These are phyloP conservation scores for Grigorovia yakushimaensis DNA, from an alignment of 805 yeast genomes.

Conservation along the genomic window DNA sequence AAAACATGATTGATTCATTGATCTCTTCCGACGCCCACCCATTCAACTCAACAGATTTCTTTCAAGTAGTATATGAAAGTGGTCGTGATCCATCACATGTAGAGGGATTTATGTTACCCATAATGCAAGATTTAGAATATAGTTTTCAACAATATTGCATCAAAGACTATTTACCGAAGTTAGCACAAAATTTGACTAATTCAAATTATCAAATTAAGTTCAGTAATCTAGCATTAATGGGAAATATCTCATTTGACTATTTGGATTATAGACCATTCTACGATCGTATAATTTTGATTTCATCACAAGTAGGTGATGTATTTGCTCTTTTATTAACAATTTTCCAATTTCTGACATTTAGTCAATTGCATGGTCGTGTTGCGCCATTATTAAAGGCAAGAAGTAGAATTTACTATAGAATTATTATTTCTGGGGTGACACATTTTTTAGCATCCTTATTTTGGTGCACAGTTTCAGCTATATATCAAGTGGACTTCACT, in stretches of 20 bases:
- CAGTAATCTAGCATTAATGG: constrained; percentile 7
- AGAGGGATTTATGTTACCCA: constrained; percentile 36
- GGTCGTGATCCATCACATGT: constrained; percentile 52
- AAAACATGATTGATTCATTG: constrained; percentile 18
- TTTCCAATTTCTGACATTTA: constrained; percentile 56
- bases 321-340: constrained; percentile 62
- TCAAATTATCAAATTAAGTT: constrained; percentile 7
- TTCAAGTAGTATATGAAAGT: constrained; percentile 44
- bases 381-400: constrained; percentile 35
- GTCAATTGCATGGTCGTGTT: constrained; percentile 41
- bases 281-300: constrained; percentile 47
- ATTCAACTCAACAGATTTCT: constrained; percentile 16
- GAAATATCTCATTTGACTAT: constrained; percentile 28
- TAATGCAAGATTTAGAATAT: constrained; percentile 30
- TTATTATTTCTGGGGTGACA: constrained; percentile 37
- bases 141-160: constrained; percentile 4
- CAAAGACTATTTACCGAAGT: constrained; percentile 5
- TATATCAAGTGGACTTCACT: constrained; percentile 55
- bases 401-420: constrained; percentile 44
- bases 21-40: constrained; percentile 7
- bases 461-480: constrained; percentile 51
- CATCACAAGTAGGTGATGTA: constrained; percentile 67
- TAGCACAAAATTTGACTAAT: constrained; percentile 12
- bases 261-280: constrained; percentile 43
- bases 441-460: constrained; percentile 51